phyloP scores from a whole-genome alignment of 192 early-diverging fungal genomes.

The Dissophora globulifera region DNA sequence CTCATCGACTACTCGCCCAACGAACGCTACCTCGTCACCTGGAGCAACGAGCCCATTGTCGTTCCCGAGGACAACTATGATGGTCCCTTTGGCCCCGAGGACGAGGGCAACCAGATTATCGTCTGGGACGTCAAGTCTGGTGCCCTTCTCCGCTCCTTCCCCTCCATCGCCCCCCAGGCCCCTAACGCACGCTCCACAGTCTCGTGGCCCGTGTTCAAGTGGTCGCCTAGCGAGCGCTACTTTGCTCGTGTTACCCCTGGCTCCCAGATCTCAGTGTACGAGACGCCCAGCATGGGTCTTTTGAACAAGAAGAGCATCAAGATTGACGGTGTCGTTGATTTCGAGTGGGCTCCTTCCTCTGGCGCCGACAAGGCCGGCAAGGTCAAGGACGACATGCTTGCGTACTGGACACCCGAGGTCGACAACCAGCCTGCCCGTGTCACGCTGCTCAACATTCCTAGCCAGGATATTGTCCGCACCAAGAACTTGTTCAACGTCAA shows the following conservation, averaged over 20 bases:
- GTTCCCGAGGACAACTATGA: constrained; percentile 75
- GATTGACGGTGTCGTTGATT: constrained; percentile 79
- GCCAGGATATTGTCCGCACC: constrained; percentile 86
- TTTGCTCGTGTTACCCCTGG: constrained; percentile 88
- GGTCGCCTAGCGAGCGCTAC: constrained; percentile 95
- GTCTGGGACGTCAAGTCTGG: constrained; percentile 95
- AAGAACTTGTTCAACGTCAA: constrained; percentile 98
- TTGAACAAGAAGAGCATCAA: constrained; percentile 95
- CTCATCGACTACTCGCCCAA: constrained; percentile 94
- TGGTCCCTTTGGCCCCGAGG: constrained; percentile 72
- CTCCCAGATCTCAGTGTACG: constrained; percentile 85
- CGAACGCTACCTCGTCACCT: constrained; percentile 93
- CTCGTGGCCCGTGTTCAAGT: constrained; percentile 96
- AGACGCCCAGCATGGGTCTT: constrained; percentile 93
- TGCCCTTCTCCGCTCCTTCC: constrained; percentile 89
- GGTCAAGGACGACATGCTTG: constrained; percentile 74
- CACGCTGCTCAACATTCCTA: constrained; percentile 87
- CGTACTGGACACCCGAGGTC: constrained; percentile 97
- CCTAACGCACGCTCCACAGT: constrained; percentile 67
- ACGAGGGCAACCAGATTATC: constrained; percentile 80
- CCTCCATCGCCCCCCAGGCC: constrained; percentile 48
- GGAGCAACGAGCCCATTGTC: constrained; percentile 87
- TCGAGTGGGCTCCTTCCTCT: constrained; percentile 78
- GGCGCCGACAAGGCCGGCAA: constrained; percentile 49
- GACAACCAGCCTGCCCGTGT: constrained; percentile 97